Percentiles rank a stretch among this genome's conserved stretches.
These are phyloP conservation scores for Strigomonas culicis DNA, from an alignment of 208 protist genomes.

Conservation along the genomic window DNA sequence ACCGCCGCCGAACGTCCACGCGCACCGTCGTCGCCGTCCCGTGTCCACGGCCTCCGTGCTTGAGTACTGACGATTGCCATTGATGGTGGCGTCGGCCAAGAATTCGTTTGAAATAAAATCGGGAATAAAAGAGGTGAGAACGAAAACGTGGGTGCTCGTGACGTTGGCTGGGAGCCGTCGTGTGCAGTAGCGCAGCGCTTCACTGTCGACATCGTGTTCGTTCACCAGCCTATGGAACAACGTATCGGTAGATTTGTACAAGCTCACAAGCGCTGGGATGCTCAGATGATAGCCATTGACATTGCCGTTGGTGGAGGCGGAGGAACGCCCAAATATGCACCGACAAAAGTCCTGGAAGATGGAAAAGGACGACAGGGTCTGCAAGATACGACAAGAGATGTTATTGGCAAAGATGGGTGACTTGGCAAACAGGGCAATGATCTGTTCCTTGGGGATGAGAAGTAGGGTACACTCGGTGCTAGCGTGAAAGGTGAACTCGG, in stretches of 20 bases:
- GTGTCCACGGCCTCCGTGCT: constrained; percentile 32
- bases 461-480: constrained; percentile 60
- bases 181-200: constrained; percentile 59
- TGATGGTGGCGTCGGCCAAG: constrained; percentile 43
- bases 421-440: constrained; percentile 52
- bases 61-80: neutral
- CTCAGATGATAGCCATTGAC: constrained; percentile 50
- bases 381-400: constrained; percentile 64
- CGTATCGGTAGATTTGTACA: constrained; percentile 52
- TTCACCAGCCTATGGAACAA: constrained; percentile 53
- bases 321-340: constrained; percentile 61
- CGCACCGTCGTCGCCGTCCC: constrained; percentile 49
- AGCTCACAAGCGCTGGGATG: constrained; percentile 36
- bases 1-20: constrained; percentile 56
- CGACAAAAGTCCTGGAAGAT: constrained; percentile 76
- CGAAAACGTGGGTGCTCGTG: constrained; percentile 57
- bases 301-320: constrained; percentile 17
- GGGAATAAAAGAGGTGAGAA: constrained; percentile 47
- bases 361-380: constrained; percentile 60
- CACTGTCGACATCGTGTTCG: constrained; percentile 52
- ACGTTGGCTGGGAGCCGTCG: constrained; percentile 67
- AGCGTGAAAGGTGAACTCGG: constrained; percentile 78
- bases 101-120: constrained; percentile 56
- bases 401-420: constrained; percentile 79
- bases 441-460: constrained; percentile 65